Conservation (phyloP, 345 rosid genomes). For the Acer negundo region DNA sequence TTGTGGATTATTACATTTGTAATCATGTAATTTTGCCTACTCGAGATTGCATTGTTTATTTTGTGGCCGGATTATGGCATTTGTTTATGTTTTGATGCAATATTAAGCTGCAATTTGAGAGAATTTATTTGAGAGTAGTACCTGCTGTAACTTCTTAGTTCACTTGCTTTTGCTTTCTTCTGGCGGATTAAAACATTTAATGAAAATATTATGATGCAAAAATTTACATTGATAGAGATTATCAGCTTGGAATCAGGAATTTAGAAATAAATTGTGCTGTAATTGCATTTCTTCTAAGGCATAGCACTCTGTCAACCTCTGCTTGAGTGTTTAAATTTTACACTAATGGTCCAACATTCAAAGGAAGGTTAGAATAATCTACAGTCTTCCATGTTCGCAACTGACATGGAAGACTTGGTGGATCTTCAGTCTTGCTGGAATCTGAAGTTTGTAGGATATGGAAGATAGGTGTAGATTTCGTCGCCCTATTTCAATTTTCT, state of each 20-base stretch:
- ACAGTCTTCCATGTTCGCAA: background rate
- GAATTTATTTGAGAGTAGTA: background rate
- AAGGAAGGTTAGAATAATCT: background rate
- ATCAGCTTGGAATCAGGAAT: background rate
- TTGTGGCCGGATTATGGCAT: background rate
- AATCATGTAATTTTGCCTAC: background rate
- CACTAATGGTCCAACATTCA: background rate
- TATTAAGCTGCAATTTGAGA: no score
- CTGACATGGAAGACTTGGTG: background rate
- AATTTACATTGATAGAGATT: background rate
- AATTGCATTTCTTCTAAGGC: background rate
- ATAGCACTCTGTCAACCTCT: background rate
- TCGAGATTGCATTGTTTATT: background rate
- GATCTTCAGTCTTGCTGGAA: background rate
- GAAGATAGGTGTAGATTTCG: background rate
- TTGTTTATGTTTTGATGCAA: background rate
- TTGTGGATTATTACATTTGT: background rate
- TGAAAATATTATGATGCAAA: background rate
- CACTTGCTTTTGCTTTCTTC: background rate
- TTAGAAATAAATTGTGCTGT: background rate
- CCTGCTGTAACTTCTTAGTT: background rate
- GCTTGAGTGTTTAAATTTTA: constrained; percentile 1
- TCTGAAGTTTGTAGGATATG: background rate
- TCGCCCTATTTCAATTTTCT: background rate
- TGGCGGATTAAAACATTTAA: background rate